Evolutionary conservation across 257 asterid genomes (phyloP).

Genomic region (Ajuga chamaepitys): DNA sequence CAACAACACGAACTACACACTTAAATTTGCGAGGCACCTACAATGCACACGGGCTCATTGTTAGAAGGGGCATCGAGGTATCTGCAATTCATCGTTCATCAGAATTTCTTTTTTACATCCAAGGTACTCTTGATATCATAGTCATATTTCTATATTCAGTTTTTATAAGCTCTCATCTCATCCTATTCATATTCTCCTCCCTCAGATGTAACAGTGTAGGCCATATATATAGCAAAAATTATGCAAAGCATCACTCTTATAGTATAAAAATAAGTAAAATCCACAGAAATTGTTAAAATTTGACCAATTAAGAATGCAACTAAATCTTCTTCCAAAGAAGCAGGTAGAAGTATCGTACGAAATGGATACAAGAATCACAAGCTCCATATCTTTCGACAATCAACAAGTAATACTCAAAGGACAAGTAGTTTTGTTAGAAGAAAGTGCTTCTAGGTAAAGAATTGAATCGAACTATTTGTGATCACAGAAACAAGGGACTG

Average conservation of each 20-base stretch:
- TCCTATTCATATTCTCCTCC: too few relatives aligned
- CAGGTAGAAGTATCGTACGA: not conserved
- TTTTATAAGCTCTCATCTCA: too few relatives aligned
- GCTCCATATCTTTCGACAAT: not conserved
- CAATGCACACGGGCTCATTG: slow-evolving; percentile 15
- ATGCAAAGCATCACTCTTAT: not conserved
- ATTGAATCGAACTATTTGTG: not conserved
- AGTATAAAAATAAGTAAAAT: not conserved
- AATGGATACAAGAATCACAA: not conserved
- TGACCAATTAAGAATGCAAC: not conserved
- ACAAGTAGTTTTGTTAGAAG: not conserved
- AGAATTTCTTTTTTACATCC: not conserved
- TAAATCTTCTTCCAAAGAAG: not conserved
- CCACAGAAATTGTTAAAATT: not conserved
- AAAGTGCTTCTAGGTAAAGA: not conserved
- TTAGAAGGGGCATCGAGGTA: not conserved
- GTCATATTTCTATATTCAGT: too few relatives aligned
- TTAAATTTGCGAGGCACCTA: slow-evolving; percentile 57
- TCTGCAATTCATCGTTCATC: slow-evolving; percentile 2
- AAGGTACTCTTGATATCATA: not conserved
- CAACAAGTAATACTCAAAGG: slow-evolving; percentile 5
- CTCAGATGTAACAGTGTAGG: not conserved
- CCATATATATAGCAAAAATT: not conserved
- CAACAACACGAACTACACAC: slow-evolving; percentile 70
- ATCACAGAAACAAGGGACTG: not conserved